These are phyloP conservation scores for Backusella parvicylindrica DNA, from an alignment of 192 early-diverging fungal species.

Conservation along the genomic window DNA sequence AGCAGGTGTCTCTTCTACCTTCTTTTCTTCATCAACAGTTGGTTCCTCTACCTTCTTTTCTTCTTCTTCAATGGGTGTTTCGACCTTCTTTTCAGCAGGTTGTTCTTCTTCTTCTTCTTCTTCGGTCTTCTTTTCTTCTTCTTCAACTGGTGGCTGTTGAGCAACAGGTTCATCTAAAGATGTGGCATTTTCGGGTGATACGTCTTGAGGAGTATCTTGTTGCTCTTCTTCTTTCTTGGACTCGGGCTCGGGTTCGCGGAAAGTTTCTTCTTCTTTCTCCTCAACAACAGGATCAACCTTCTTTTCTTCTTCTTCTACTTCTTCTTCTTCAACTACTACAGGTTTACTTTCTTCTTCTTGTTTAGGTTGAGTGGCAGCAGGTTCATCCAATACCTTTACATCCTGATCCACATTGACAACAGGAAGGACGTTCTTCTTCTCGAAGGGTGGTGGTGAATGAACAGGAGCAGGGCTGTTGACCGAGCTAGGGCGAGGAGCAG, in stretches of 20 bases:
- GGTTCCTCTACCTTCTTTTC: background rate
- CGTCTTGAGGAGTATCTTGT: background rate
- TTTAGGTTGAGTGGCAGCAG: background rate
- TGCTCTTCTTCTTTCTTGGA: background rate
- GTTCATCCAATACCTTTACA: conserved; percentile 2
- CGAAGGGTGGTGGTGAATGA: background rate
- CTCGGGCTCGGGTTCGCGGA: background rate
- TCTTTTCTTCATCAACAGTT: too few relatives aligned
- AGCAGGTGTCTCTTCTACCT: background rate
- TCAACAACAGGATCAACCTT: background rate
- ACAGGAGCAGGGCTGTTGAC: background rate
- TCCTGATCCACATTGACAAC: background rate
- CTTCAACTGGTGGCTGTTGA: background rate
- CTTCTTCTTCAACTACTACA: background rate
- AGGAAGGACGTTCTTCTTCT: background rate
- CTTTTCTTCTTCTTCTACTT: too few relatives aligned
- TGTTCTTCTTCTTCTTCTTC: background rate
- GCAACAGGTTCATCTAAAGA: background rate
- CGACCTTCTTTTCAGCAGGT: background rate
- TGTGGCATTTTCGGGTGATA: too few relatives aligned
- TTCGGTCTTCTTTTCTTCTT: background rate
- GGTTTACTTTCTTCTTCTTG: background rate
- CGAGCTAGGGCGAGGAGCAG: background rate
- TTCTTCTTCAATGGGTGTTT: background rate
- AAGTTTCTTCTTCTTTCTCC: background rate